Base-by-base conservation (phyloP, 179 eudicot species). In the Beta macrorhiza region DNA sequence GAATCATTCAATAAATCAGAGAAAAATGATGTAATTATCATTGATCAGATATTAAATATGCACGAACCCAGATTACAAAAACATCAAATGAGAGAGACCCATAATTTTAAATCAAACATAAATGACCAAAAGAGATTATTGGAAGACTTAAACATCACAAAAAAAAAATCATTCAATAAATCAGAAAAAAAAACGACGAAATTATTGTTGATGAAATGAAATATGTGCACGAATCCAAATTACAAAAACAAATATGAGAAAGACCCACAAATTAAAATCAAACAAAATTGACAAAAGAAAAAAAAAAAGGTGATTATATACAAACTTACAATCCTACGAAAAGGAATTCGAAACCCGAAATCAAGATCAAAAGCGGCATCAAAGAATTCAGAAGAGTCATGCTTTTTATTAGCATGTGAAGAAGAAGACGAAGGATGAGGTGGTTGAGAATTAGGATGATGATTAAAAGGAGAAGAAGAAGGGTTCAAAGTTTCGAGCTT, bases 241-340 rank as follows among this genome's bases (percentile, higher is more conserved):
- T 22, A 6, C 15, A 67, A 8, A 56, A 56, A 51, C 58, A 72
- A 9, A 44, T 11, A 47, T 19, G 14, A 47, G 5, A 53, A 52
- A 22, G 16, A 73, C 10, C 62, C 47, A 32, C 15, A 29, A 53
- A 45, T 12, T 51, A n/a, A 53, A 75, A 15, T 65, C 74, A 49
- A 75, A 19, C 10, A 68, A 37, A 16, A 59, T 7, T 37, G 42
- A 37, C 42, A 37, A 37, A 37, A 37, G 42, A 37, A 37, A 37
- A 37, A 37, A 37, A 37, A 2, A 37, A 37, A 37, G 42, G 42
- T 2, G 57, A 20, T 2, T 51, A 12, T 37, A 53, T 7, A 5
- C 42, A 3, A 14, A 12, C 97, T 89, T 84, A 94, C 98, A 74
- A 96, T 96, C 82, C 96, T 87, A 37, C 89, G 88, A n/a, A 90